Base-by-base conservation (phyloP, 495 filamentous ascomycete genomes). In the Podospora didyma region DNA sequence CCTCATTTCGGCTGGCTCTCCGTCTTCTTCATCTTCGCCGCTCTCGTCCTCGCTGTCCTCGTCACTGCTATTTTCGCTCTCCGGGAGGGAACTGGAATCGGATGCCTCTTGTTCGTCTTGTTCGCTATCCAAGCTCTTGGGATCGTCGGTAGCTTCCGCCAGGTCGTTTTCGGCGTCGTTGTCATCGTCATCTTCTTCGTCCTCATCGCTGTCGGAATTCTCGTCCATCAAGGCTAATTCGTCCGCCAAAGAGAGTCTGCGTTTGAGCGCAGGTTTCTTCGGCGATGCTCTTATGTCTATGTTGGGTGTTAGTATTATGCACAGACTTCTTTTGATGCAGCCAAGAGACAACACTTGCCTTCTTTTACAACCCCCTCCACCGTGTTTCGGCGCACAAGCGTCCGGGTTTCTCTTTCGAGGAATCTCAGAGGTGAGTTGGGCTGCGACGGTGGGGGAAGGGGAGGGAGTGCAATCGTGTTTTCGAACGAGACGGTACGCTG, bases 231-330 rank as follows among this genome's bases (percentile, higher is more conserved):
- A 16, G 0, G 59, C 59, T 12, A 61, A 45, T 26, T 61, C 59
- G 26, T 61, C 59, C 3, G 59, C 59, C 16, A 61, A 37, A 6
- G 59, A 61, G 3, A 61, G 41, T 9, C 59, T 19, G 2, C 59
- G 54, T 23, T 61, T 61, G 9, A 54, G 26, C 46, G 31, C 31
- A 19, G 7, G 34, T 14, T 41, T 46, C 16, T 6, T 21, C 37
- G 12, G 3, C 16, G 20, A 28, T 37, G 28, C 31, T 17, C n/a
- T 4, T 37, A 20, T 21, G 12, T 23, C 22, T 53, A 28, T 16
- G 11, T 6, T 10, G 14, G 12, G 47, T 49, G 14, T 7, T 34
- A n/a, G 35, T 39, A 23, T 3, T 12, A 22, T 52, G 17, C 4
- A 21, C 16, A 12, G 10, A 19, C 16, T 16, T 14, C 9, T 42